A percentile compares a stretch with the other conserved stretches of the same genome.
phyloP scores from a whole-genome alignment of 805 yeast species.

The Alloascoidea hylecoeti region DNA sequence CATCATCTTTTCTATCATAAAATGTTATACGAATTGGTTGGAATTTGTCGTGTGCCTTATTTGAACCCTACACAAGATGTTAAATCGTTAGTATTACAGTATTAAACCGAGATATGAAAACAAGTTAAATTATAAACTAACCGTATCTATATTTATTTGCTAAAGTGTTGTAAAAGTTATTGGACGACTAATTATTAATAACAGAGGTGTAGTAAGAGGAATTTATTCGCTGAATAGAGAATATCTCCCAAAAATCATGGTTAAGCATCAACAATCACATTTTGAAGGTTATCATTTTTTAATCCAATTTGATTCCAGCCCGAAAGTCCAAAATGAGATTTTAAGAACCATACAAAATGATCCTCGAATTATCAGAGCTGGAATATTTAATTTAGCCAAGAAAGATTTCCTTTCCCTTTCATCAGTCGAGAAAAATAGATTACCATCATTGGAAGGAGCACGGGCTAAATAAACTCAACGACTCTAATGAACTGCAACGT shows the following conservation, averaged over 20 bases:
- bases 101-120: conserved; percentile 1
- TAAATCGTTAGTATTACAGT: not conserved
- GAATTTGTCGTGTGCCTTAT: conserved; percentile 59
- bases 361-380: conserved; percentile 80
- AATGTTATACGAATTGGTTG: conserved; percentile 86
- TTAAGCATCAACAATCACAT: conserved; percentile 78
- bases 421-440: no score
- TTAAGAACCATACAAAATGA: conserved; percentile 69
- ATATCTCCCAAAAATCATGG: conserved; percentile 67
- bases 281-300: conserved; percentile 83
- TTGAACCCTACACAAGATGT: not conserved
- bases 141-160: conserved; percentile 1
- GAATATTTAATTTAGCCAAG: conserved; percentile 36
- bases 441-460: no score
- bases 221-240: conserved; percentile 68
- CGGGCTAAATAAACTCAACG: no score
- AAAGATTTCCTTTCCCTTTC: no score
- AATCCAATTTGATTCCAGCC: conserved; percentile 75
- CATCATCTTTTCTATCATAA: no score
- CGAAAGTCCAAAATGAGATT: conserved; percentile 78
- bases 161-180: conserved; percentile 39
- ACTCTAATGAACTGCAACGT: no score
- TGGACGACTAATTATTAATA: conserved; percentile 70
- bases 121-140: not conserved
- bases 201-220: conserved; percentile 89